Percentiles rank a stretch among this genome's conserved stretches.
Evolutionary conservation across 805 yeast species (phyloP).

Genomic region (Naumovozyma dairenensis): DNA sequence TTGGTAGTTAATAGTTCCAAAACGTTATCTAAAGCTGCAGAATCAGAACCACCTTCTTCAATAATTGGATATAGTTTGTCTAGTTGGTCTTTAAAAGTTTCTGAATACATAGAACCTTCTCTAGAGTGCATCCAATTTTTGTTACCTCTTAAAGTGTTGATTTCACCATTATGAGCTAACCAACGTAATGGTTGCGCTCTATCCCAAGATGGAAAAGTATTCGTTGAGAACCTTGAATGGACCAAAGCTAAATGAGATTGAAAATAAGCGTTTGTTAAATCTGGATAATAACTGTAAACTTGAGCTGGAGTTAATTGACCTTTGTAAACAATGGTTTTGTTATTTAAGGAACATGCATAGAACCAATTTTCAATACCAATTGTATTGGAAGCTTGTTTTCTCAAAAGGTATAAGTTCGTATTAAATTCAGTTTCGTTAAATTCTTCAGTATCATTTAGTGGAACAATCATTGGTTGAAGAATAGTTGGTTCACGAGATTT

Average conservation of each 20-base stretch:
- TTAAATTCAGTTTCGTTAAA: conserved; percentile 55
- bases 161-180: conserved; percentile 98
- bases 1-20: conserved; percentile 83
- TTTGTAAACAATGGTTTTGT: conserved; percentile 86
- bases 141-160: conserved; percentile 93
- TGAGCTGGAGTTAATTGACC: conserved; percentile 97
- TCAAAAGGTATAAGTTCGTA: conserved; percentile 70
- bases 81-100: conserved; percentile 80
- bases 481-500: conserved; percentile 84
- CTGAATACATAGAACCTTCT: conserved; percentile 91
- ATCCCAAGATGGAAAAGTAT: conserved; percentile 99
- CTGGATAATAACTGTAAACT: conserved; percentile 91
- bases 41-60: conserved; percentile 97
- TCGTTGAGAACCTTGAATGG: conserved; percentile 94
- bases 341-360: conserved; percentile 86
- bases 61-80: conserved; percentile 89
- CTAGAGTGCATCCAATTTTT: conserved; percentile 99
- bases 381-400: conserved; percentile 83
- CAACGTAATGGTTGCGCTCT: conserved; percentile 96
- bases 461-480: conserved; percentile 86
- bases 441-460: conserved; percentile 18
- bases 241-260: conserved; percentile 94
- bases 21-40: conserved; percentile 95
- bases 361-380: conserved; percentile 96
- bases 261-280: conserved; percentile 80